Base-by-base conservation (phyloP, 176 grass and related monocot genomes). In the Elaeis guineensis region DNA sequence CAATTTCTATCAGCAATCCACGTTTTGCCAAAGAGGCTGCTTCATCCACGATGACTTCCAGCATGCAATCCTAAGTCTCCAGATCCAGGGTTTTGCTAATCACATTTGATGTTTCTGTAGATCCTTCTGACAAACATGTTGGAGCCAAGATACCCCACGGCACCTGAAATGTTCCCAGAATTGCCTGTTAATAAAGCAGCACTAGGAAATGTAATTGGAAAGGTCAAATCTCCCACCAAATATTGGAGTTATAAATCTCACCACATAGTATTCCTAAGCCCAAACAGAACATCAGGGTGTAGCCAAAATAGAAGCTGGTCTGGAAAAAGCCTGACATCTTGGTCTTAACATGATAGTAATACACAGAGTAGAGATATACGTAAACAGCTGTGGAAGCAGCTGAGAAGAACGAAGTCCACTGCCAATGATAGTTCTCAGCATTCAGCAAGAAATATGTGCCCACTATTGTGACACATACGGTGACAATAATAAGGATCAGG, bases 311-410 rank as follows among this genome's bases (percentile, higher is more conserved):
- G 73, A 95, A 95, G 59, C 83, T 95, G 22, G 86, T 95, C 80
- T 95, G 90, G 71, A 96, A 87, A 72, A 96, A 90, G 23, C 91
- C 91, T 51, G 86, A 96, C 91, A 96, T 96, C 75, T 90, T 96
- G 67, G 91, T 96, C 83, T 90, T 96, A 75, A 80, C 72, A 73
- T 85, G 75, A 76, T 96, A 96, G 71, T 96, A 96, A 61, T 90
- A 96, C 67, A 96, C 50, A 3, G 91, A 90, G 75, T 96, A 96
- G 16, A 96, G 77, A 77, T 90, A 96, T 59, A 96, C 91, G 61
- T 96, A 96, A 6, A 87, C 75, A 11, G 91, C 86, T 58, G 83
- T 96, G 56, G 91, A 96, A 79, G 86, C 91, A 69, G 91, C 91
- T 16, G 91, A 96, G 67, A 96, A 87, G 80, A 96, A 96, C 56